phyloP scores from a whole-genome alignment of 2,329 filamentous ascomycete genomes.

The Cladosporium cucumerinum region DNA sequence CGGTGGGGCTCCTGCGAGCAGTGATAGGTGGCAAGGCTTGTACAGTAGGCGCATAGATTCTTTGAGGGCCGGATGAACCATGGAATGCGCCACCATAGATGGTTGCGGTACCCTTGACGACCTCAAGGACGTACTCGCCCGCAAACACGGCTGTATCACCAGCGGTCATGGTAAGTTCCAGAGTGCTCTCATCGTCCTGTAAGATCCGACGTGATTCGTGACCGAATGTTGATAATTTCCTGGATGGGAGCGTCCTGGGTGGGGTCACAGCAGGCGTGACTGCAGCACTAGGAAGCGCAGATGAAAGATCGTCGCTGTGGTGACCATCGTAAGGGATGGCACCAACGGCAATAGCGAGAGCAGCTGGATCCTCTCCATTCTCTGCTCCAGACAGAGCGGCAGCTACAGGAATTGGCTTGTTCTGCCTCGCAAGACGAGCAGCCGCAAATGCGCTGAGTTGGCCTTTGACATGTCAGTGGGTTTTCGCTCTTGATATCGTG shows the following conservation, averaged over 20 bases:
- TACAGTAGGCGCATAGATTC: conserved; percentile 65
- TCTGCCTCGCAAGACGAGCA: conserved; percentile 24
- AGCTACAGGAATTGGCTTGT: conserved; percentile 14
- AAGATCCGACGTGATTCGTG: conserved; percentile 17
- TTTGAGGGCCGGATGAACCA: conserved; percentile 34
- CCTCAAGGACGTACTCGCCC: conserved; percentile 64
- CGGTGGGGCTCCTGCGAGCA: conserved; percentile 44
- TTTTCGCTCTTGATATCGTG: not conserved
- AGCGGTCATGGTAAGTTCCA: conserved; percentile 24
- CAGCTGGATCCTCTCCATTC: not conserved
- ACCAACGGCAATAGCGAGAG: conserved; percentile 20
- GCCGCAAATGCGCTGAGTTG: conserved; percentile 35
- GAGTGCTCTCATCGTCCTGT: conserved; percentile 19
- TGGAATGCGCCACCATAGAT: conserved; percentile 64
- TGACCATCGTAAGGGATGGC: conserved; percentile 24
- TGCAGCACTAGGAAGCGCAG: conserved; percentile 4
- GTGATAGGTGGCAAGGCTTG: conserved; percentile 67
- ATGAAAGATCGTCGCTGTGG: conserved; percentile 11
- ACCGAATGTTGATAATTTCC: conserved; percentile 19
- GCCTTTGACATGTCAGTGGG: conserved; percentile 16
- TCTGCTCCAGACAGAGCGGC: conserved; percentile 4
- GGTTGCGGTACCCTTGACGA: conserved; percentile 60
- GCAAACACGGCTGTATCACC: conserved; percentile 43
- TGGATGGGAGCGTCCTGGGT: not conserved
- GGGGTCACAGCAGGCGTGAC: conserved; percentile 8